Conservation (phyloP, 345 rosid species). For the Murraya paniculata region DNA sequence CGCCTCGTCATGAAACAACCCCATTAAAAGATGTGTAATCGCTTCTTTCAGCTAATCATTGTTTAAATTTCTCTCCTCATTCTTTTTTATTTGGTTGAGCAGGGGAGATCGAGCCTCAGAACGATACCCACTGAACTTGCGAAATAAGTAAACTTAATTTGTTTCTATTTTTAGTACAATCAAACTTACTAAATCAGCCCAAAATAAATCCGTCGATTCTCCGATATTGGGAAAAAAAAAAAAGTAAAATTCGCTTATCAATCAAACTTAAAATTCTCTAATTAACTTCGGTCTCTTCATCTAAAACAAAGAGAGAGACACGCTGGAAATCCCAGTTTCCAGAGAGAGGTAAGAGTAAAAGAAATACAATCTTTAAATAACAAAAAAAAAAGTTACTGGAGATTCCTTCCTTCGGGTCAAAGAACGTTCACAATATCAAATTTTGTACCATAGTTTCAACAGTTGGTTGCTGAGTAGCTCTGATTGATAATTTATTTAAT, state of each 20-base stretch:
- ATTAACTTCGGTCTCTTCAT: neutral
- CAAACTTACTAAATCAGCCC: too few species aligned
- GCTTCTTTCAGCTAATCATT: too few species aligned
- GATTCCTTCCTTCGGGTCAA: conserved; percentile 11
- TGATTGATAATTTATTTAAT: neutral
- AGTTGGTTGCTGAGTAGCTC: neutral
- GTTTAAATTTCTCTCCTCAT: too few species aligned
- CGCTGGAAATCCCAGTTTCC: neutral
- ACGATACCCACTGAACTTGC: too few species aligned
- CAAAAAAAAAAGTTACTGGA: neutral
- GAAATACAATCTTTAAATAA: neutral
- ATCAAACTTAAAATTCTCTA: neutral
- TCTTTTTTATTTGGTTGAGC: too few species aligned
- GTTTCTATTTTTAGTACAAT: too few species aligned
- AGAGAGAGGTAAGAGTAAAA: neutral
- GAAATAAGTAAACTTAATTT: too few species aligned
- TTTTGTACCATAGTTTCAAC: neutral
- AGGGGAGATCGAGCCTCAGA: too few species aligned
- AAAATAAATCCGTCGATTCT: too few species aligned
- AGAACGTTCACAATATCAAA: neutral
- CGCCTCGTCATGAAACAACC: neutral
- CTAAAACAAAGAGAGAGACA: neutral
- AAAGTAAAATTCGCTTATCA: too few species aligned
- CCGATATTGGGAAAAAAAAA: too few species aligned
- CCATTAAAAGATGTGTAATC: neutral